Conservation (phyloP, 768 basidiomycete genomes). For the Boletus bicolor region DNA sequence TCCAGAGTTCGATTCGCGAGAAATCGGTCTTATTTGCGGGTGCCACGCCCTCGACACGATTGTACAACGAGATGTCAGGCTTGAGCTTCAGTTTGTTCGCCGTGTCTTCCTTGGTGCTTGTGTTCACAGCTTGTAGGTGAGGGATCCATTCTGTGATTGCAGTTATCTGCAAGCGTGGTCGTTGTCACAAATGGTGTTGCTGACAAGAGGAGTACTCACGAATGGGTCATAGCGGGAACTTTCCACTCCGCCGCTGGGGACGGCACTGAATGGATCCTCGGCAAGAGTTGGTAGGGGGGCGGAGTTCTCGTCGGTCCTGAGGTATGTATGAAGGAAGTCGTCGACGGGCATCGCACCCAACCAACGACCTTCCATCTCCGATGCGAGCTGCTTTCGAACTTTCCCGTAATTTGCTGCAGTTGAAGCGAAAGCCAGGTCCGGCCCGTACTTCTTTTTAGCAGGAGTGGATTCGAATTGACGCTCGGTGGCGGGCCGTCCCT, state of each 20-base stretch:
- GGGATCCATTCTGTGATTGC: background rate
- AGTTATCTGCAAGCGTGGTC: background rate
- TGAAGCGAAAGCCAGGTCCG: no score
- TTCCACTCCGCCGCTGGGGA: background rate
- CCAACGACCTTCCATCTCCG: background rate
- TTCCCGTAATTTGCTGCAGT: no score
- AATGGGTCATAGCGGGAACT: background rate
- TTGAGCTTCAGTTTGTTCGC: background rate
- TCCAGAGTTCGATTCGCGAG: constrained; percentile 7
- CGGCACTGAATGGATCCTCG: background rate
- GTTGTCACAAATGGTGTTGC: background rate
- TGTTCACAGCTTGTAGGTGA: background rate
- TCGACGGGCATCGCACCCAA: background rate
- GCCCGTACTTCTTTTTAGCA: no score
- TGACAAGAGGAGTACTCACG: background rate
- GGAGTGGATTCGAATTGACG: no score
- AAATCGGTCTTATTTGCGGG: background rate
- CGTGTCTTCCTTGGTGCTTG: background rate
- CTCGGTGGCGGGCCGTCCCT: background rate
- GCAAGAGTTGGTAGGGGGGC: background rate
- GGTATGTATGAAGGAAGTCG: background rate
- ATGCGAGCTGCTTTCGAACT: no score
- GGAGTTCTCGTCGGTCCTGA: background rate
- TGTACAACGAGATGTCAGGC: background rate
- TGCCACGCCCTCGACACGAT: background rate